A percentile compares a stretch with the other conserved stretches of the same genome.
These are phyloP conservation scores for Dothideomycetes sp. DNA, from an alignment of 2,329 filamentous ascomycete species.

Conservation along the genomic window DNA sequence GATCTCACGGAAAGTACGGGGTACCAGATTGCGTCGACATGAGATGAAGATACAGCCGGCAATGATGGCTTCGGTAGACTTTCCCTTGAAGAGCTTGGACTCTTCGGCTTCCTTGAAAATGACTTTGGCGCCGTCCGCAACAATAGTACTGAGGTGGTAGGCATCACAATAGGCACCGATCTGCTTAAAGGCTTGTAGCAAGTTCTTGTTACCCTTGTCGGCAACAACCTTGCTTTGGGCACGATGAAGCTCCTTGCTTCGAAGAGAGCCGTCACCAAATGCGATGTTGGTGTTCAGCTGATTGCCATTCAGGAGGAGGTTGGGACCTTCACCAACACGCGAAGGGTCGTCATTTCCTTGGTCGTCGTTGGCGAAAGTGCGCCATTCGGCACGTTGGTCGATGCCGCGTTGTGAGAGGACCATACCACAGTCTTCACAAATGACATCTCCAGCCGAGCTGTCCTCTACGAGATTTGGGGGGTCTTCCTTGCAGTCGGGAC, in stretches of 20 bases:
- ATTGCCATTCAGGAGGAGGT: constrained; percentile 80
- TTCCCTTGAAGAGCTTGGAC: constrained; percentile 87
- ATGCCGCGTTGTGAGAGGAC: constrained; percentile 87
- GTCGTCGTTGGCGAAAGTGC: constrained; percentile 97
- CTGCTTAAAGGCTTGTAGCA: constrained; percentile 77
- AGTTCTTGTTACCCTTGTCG: constrained; percentile 73
- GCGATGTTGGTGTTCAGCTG: constrained; percentile 84
- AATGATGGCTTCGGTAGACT: constrained; percentile 86
- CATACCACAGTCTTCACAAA: constrained; percentile 84
- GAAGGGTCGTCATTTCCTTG: constrained; percentile 93
- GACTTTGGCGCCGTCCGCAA: constrained; percentile 84
- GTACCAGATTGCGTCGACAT: constrained; percentile 78
- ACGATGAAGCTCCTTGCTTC: constrained; percentile 66
- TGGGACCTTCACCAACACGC: constrained; percentile 90
- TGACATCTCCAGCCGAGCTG: constrained; percentile 83
- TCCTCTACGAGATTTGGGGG: constrained; percentile 93
- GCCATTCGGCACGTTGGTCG: constrained; percentile 95
- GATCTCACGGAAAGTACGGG: constrained; percentile 89
- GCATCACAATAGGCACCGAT: constrained; percentile 82
- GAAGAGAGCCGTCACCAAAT: constrained; percentile 64
- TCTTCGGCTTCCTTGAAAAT: constrained; percentile 94
- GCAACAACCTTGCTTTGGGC: constrained; percentile 73
- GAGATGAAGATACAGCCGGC: constrained; percentile 97
- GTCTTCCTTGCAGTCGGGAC: constrained; percentile 80
- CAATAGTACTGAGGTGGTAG: constrained; percentile 69